These are phyloP conservation scores for Echium plantagineum DNA, from an alignment of 257 asterid genomes.

Conservation along the genomic window DNA sequence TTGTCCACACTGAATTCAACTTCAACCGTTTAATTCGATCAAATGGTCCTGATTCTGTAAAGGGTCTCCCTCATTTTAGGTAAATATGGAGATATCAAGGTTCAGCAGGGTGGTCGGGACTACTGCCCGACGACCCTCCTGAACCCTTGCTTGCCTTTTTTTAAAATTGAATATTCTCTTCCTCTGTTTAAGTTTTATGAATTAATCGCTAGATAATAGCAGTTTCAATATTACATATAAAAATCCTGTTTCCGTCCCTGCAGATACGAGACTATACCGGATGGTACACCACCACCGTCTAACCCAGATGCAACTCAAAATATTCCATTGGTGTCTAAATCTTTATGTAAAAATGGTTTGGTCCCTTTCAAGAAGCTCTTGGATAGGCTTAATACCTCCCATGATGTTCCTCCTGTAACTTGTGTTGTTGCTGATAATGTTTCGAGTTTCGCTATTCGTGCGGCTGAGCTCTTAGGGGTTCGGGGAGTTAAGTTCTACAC, in stretches of 20 bases:
- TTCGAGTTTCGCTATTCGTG: constrained; percentile 33
- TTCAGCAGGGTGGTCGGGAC: too few relatives aligned
- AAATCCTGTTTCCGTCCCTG: too few relatives aligned
- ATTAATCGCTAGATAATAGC: too few relatives aligned
- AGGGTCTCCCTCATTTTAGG: constrained; percentile 34
- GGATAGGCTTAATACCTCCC: constrained; percentile 14
- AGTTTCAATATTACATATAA: too few relatives aligned
- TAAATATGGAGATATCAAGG: neutral
- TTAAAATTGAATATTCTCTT: too few relatives aligned
- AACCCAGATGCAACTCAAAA: constrained; percentile 57
- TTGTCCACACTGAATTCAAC: constrained; percentile 62
- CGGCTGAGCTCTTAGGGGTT: constrained; percentile 37
- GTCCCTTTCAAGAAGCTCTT: constrained; percentile 29
- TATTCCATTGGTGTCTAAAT: constrained; percentile 37
- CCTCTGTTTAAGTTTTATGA: too few relatives aligned
- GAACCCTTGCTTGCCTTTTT: too few relatives aligned
- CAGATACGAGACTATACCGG: constrained; percentile 36
- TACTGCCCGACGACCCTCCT: too few relatives aligned
- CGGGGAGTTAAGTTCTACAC: constrained; percentile 45
- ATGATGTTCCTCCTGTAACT: constrained; percentile 24
- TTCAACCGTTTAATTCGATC: constrained; percentile 48
- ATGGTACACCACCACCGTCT: constrained; percentile 47
- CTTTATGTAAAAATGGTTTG: constrained; percentile 22
- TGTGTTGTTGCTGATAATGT: constrained; percentile 37
- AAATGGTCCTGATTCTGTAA: constrained; percentile 35